Base-by-base conservation (phyloP, 2,329 filamentous ascomycete species). In the Talaromyces rugulosus region DNA sequence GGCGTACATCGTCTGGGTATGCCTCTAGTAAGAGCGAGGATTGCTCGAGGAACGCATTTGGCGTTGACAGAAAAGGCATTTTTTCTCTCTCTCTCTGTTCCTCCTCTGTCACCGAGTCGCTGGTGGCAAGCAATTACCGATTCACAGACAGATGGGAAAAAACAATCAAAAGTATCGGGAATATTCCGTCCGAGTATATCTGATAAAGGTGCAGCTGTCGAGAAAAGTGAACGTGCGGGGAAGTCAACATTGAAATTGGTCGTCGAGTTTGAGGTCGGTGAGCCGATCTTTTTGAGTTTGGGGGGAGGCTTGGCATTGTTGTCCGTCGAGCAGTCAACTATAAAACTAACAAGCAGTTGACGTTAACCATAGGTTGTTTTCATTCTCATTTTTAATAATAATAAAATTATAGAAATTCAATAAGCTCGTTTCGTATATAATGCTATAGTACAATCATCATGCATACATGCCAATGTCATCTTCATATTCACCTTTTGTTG, bases 1-100 rank as follows among this genome's bases (percentile, higher is more conserved):
- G 58, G 33, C 86, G 66, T 85, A 96, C 94, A 47, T 90, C 92
- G 36, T 85, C 86, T 4, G 95, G 95, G 55, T 91, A 88, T 61
- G 95, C 94, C 78, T 95, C 86, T 60, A 99, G 82, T 62, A 99
- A 87, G 64, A 93, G 86, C 18, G 87, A 82, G 14, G 94, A 96
- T 77, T 97, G 90, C 70, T 89, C 87, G 68, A 97, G 90, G 90
- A 92, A 99, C 80, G 93, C 89, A 78, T 96, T 89, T 77, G 90
- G 90, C 62, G 91, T 92, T 58, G 84, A 81, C 74, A 96, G 87
- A 75, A 90, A 87, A 2, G 90, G 89, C 93, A 96, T 96, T 62
- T 69, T 79, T n/a, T 4, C 23, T 18, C 36, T 27, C 3, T 18
- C 16, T 23, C 12, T 18, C 9, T 42, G 1, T 50, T 18, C 4